These are phyloP conservation scores for Rhodofomes roseus DNA, from an alignment of 1,284 basidiomycete species.

Conservation along the genomic window DNA sequence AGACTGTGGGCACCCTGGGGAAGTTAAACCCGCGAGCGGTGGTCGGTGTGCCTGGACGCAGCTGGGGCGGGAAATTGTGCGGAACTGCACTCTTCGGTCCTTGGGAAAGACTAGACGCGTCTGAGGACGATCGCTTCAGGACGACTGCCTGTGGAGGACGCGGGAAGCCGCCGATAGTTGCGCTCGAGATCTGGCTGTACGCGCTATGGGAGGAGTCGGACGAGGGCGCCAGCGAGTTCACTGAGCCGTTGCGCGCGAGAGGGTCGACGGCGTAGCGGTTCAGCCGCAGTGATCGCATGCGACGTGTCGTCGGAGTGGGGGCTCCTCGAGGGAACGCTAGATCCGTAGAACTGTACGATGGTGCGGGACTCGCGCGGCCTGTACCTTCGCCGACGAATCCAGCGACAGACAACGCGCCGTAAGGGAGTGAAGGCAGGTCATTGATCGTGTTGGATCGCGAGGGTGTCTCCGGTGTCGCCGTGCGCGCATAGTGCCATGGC, in stretches of 20 bases:
- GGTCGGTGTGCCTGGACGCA: slow-evolving; percentile 10
- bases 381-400: not conserved
- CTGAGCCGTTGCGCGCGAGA: not conserved
- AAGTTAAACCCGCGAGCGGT: not conserved
- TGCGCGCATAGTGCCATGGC: not conserved
- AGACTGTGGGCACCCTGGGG: not conserved
- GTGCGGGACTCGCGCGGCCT: slow-evolving; percentile 2
- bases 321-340: not conserved
- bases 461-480: not conserved
- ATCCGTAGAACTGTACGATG: slow-evolving; percentile 5
- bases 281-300: slow-evolving; percentile 6
- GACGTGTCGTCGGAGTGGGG: not conserved
- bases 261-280: slow-evolving; percentile 1
- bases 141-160: not conserved
- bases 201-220: not conserved
- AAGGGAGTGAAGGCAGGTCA: slow-evolving; percentile 1
- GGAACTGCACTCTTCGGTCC: not conserved
- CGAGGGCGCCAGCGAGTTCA: not conserved
- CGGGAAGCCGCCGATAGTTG: not conserved
- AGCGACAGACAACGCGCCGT: slow-evolving; percentile 3
- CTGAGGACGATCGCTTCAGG: not conserved
- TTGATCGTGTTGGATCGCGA: not conserved
- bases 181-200: slow-evolving; percentile 1
- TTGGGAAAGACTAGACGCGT: not conserved
- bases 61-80: slow-evolving; percentile 1